Conservation (phyloP, 805 yeast genomes). For the Monosporozyma yasuniensis region DNA sequence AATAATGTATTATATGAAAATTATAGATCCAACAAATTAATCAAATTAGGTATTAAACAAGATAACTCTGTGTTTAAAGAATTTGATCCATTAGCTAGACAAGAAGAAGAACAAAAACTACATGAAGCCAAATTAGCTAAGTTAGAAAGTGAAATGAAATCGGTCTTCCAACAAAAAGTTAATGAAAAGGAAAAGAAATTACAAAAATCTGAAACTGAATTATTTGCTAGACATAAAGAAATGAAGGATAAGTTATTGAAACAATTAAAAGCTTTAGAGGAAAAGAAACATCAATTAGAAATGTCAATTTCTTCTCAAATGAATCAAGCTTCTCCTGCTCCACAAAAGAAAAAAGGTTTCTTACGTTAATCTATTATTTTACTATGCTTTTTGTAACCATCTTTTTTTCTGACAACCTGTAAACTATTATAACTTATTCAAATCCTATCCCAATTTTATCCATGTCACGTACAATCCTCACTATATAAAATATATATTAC, state of each 20-base stretch:
- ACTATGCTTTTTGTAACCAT: neutral
- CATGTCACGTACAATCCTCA: neutral
- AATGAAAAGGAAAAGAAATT: slow-evolving; percentile 93
- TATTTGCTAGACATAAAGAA: slow-evolving; percentile 90
- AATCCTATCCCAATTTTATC: neutral
- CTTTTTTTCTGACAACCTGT: neutral
- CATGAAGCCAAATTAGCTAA: slow-evolving; percentile 91
- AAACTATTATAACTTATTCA: neutral
- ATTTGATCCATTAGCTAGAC: slow-evolving; percentile 85
- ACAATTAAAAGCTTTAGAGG: slow-evolving; percentile 85
- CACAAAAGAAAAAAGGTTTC: slow-evolving; percentile 72
- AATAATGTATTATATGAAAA: slow-evolving; percentile 69
- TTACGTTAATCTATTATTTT: slow-evolving; percentile 27
- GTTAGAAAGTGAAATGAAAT: slow-evolving; percentile 94
- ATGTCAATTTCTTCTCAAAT: slow-evolving; percentile 28
- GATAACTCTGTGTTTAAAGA: slow-evolving; percentile 90
- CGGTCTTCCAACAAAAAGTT: slow-evolving; percentile 93
- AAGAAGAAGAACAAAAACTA: slow-evolving; percentile 84
- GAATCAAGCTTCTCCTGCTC: slow-evolving; percentile 39
- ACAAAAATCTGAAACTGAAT: slow-evolving; percentile 93
- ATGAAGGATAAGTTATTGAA: slow-evolving; percentile 89
- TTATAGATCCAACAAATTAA: slow-evolving; percentile 78
- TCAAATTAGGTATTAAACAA: slow-evolving; percentile 78
- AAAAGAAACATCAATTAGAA: slow-evolving; percentile 76
- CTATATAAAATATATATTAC: neutral